Percentiles rank a stretch among this genome's conserved stretches.
phyloP scores from a whole-genome alignment of 768 basidiomycete genomes.

The Sporobolomyces roseus region DNA sequence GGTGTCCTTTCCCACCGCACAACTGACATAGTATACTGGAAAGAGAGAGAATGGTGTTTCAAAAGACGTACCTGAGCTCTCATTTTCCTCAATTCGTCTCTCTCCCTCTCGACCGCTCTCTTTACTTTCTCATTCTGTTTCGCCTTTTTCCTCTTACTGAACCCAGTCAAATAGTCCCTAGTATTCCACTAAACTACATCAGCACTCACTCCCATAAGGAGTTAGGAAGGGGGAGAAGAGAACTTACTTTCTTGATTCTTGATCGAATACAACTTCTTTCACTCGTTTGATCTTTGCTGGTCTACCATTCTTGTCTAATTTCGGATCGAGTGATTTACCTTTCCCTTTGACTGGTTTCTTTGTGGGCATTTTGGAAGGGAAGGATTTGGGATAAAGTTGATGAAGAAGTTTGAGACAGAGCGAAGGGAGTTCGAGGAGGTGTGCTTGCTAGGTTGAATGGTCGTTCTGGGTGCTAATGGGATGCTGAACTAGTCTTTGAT shows the following conservation, averaged over 20 bases:
- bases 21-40: too few relatives aligned
- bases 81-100: constrained; percentile 27
- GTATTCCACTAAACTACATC: neutral
- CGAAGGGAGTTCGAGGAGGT: too few relatives aligned
- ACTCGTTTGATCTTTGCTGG: constrained; percentile 34
- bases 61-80: neutral
- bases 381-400: too few relatives aligned
- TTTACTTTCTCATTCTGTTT: constrained; percentile 30
- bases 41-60: too few relatives aligned
- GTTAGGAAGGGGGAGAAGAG: neutral
- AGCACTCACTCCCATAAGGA: neutral
- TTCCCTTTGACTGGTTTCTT: neutral
- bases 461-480: too few relatives aligned
- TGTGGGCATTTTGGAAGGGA: neutral
- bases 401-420: too few relatives aligned
- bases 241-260: constrained; percentile 35
- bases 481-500: too few relatives aligned
- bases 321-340: neutral
- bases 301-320: constrained; percentile 18
- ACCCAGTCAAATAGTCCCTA: constrained; percentile 40
- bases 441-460: too few relatives aligned
- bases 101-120: constrained; percentile 35
- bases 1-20: too few relatives aligned
- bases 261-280: constrained; percentile 41
- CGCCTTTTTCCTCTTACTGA: constrained; percentile 39